Evolutionary conservation across 306 rosid species (phyloP), one percentile per base, ranked within the genome.

Genomic region (Sphenostylis stenocarpa): DNA sequence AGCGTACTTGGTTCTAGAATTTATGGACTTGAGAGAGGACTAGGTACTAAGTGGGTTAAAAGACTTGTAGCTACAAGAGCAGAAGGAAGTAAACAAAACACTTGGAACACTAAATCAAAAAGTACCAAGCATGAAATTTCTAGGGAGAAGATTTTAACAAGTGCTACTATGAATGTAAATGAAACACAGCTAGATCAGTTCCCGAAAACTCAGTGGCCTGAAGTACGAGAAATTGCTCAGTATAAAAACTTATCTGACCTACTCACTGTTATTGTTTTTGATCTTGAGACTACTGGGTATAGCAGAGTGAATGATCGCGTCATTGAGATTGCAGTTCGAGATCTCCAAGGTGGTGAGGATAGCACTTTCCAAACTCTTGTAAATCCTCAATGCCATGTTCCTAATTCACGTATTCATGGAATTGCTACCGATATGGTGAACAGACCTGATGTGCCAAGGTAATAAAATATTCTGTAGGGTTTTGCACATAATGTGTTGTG

Each of bases 311-410:
- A 19, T 0, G 94, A 76, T 6, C 58, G 91, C 63, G 76, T 91
- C 48, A 75, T 91, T 58, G 94, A 91, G 84, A 69, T 91, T 56
- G 97, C 85, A 41, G 61, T 88, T 76, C 90, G 82, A 70, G 92
- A 79, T 88, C 92, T 89, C 74, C 73, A 51, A 38, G 94, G 94
- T 3, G 97, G 97, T 78, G 73, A 77, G 55, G 80, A 85, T 48
- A 91, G 94, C 86, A 86, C 91, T 77, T 89, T 91, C 77, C 91
- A 88, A 75, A 86, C 93, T 34, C 86, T 91, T 44, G 88, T 91
- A 67, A 89, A 91, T 76, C 97, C 97, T 16, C 41, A 29, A 60
- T 26, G 64, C 11, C 67, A 29, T 60, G 43, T 60, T 6, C 23
- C 67, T 60, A 89, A 91, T 83, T 51, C 90, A 53, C 36, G 38